Evolutionary conservation across 2,329 filamentous ascomycete genomes (phyloP).

Genomic region (Xylariaceae sp.): DNA sequence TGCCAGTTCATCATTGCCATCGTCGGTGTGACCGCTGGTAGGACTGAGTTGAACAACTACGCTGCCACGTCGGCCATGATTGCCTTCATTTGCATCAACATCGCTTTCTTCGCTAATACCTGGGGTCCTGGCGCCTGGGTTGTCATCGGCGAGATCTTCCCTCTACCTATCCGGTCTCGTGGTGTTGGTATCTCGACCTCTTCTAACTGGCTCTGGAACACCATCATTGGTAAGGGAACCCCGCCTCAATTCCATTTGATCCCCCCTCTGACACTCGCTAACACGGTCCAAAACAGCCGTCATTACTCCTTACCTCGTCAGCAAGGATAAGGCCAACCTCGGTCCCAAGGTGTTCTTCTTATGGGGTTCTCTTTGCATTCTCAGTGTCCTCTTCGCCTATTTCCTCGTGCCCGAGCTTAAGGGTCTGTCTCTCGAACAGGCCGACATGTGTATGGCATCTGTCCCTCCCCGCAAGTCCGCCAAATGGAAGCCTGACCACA

Average conservation of each 20-base stretch:
- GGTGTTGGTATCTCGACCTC: conserved; percentile 74
- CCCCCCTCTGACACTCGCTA: conserved; percentile 6
- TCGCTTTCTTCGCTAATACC: conserved; percentile 78
- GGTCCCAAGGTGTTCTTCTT: conserved; percentile 60
- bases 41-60: conserved; percentile 39
- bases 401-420: conserved; percentile 75
- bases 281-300: conserved; percentile 46
- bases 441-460: conserved; percentile 67
- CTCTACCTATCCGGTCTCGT: conserved; percentile 74
- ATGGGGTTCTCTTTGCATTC: conserved; percentile 65
- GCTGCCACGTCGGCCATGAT: conserved; percentile 61
- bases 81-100: conserved; percentile 79
- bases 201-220: conserved; percentile 79
- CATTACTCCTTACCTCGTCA: conserved; percentile 75
- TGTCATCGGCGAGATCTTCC: conserved; percentile 78
- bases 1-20: conserved; percentile 74
- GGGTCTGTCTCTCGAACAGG: conserved; percentile 74
- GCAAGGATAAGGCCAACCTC: conserved; percentile 50
- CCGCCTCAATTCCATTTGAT: neutral
- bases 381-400: conserved; percentile 61
- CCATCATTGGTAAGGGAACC: conserved; percentile 45
- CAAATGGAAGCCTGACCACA: conserved; percentile 44
- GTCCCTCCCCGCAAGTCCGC: conserved; percentile 48
- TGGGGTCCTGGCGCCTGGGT: conserved; percentile 75
- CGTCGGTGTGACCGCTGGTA: conserved; percentile 54